These are phyloP conservation scores for Aureobasidium sp. DNA, from an alignment of 2,329 filamentous ascomycete genomes.

Conservation along the genomic window DNA sequence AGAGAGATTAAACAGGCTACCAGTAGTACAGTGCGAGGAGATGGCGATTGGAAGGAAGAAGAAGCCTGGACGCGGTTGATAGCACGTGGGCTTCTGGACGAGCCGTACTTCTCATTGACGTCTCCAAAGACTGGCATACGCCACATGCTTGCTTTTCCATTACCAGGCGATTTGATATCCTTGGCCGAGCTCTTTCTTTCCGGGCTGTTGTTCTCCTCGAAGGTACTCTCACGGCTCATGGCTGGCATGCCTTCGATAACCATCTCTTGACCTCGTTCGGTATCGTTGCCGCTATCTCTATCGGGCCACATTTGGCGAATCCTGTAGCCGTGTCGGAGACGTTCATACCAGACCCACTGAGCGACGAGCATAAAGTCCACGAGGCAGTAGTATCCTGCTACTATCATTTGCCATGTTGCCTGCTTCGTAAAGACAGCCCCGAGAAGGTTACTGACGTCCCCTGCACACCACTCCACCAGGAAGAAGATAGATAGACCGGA, in stretches of 20 bases:
- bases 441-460: conserved; percentile 54
- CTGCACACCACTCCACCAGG: conserved; percentile 56
- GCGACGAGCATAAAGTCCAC: conserved; percentile 54
- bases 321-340: conserved; percentile 42
- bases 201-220: not conserved
- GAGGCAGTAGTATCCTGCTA: conserved; percentile 57
- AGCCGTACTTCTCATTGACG: conserved; percentile 4
- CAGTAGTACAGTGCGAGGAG: conserved; percentile 39
- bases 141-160: conserved; percentile 13
- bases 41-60: conserved; percentile 36
- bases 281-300: conserved; percentile 14
- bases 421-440: conserved; percentile 56
- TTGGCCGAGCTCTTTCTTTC: conserved; percentile 11
- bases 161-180: conserved; percentile 13
- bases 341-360: conserved; percentile 60
- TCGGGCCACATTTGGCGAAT: conserved; percentile 28
- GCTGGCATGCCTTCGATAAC: conserved; percentile 24
- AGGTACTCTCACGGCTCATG: conserved; percentile 10
- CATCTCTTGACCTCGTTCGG: conserved; percentile 17
- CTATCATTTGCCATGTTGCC: conserved; percentile 57
- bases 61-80: conserved; percentile 23
- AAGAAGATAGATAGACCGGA: conserved; percentile 59
- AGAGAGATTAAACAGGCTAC: conserved; percentile 38
- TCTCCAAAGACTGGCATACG: conserved; percentile 19
- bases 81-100: conserved; percentile 13